Conservation (phyloP, 257 asterid species). For the Lantana camara region DNA sequence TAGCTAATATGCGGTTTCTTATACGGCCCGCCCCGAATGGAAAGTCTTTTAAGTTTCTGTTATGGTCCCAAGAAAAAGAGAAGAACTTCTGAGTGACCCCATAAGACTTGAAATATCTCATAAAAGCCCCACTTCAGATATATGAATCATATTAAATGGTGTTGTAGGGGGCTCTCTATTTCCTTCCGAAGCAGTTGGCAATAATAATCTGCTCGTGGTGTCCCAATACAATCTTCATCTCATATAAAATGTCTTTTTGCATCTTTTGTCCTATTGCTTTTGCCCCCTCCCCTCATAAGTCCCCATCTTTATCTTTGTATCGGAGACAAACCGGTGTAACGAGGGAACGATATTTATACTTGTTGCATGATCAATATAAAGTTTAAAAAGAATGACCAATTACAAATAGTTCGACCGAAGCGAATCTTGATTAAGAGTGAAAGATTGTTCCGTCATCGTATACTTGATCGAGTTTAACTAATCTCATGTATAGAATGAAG, state of each 20-base stretch:
- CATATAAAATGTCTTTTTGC: constrained; percentile 17
- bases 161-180: constrained; percentile 25
- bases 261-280: constrained; percentile 35
- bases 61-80: too few species aligned
- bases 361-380: not conserved
- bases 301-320: constrained; percentile 22
- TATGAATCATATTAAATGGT: constrained; percentile 2
- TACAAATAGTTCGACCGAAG: too few species aligned
- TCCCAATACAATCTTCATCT: constrained; percentile 24
- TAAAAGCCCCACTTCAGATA: not conserved
- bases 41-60: too few species aligned
- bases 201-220: constrained; percentile 25
- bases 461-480: too few species aligned
- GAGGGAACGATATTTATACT: too few species aligned
- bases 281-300: constrained; percentile 8
- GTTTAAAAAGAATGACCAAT: too few species aligned
- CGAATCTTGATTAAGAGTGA: too few species aligned
- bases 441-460: too few species aligned
- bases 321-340: too few species aligned
- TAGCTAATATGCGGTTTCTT: too few species aligned
- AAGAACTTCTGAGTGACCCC: constrained; percentile 18
- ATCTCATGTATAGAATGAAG: too few species aligned
- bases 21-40: too few species aligned
- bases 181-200: constrained; percentile 22
- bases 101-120: constrained; percentile 26